Conservation (phyloP, 2,329 filamentous ascomycete species). For the Paradendryphiella salina region DNA sequence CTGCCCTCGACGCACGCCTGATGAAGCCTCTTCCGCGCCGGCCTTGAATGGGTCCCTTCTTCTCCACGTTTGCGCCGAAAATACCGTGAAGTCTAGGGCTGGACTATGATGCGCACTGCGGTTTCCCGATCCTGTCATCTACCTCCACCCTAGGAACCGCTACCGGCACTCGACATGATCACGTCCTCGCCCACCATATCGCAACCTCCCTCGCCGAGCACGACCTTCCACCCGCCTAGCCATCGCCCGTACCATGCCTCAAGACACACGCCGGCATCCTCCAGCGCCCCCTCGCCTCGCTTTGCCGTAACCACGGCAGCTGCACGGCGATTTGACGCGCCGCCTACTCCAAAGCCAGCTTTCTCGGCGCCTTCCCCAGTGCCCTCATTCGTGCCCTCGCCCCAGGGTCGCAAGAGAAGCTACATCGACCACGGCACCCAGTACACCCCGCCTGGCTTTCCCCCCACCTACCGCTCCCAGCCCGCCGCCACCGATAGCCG, state of each 20-base stretch:
- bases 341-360: conserved; percentile 26
- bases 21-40: conserved; percentile 22
- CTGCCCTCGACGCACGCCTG: conserved; percentile 14
- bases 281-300: conserved; percentile 40
- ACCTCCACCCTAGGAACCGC: conserved; percentile 10
- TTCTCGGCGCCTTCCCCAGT: conserved; percentile 32
- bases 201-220: conserved; percentile 43
- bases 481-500: conserved; percentile 4
- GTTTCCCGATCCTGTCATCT: conserved; percentile 8
- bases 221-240: conserved; percentile 39
- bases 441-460: conserved; percentile 56
- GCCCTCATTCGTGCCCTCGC: conserved; percentile 28
- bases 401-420: conserved; percentile 36
- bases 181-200: conserved; percentile 46
- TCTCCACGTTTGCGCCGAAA: conserved; percentile 15
- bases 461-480: conserved; percentile 48
- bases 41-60: conserved; percentile 7
- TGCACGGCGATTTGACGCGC: conserved; percentile 36
- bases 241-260: conserved; percentile 42
- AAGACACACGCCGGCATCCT: conserved; percentile 38
- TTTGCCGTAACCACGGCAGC: conserved; percentile 38
- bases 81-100: background rate
- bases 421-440: conserved; percentile 59
- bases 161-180: conserved; percentile 35
- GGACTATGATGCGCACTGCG: conserved; percentile 23